Percentiles rank a stretch among this genome's conserved stretches.
phyloP scores from a whole-genome alignment of 495 filamentous ascomycete genomes.

The Tuber microsphaerosporum region DNA sequence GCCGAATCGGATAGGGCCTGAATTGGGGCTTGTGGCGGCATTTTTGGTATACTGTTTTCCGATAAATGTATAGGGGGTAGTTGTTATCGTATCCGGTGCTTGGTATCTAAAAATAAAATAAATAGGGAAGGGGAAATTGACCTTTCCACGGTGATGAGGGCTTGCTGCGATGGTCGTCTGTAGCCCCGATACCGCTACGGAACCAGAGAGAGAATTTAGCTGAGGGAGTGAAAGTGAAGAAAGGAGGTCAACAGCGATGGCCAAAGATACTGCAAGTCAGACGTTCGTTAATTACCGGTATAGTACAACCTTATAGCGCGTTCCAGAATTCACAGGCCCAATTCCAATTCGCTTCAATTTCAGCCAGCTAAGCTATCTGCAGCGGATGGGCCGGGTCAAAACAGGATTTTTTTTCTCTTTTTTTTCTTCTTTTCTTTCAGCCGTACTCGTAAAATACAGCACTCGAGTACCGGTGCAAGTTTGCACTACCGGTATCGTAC shows the following conservation, averaged over 20 bases:
- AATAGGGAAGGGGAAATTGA: neutral
- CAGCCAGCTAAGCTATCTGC: neutral
- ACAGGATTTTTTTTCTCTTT: neutral
- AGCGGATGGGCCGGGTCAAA: neutral
- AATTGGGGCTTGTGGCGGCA: conserved; percentile 22
- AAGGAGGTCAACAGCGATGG: neutral
- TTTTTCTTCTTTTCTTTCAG: neutral
- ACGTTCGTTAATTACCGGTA: neutral
- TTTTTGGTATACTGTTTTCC: conserved; percentile 9
- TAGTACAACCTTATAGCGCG: neutral
- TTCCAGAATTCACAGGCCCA: neutral
- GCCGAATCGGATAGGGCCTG: conserved; percentile 10
- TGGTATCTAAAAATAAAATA: conserved; percentile 5
- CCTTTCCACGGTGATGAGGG: neutral
- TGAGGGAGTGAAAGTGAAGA: neutral
- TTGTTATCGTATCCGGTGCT: neutral
- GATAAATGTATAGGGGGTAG: conserved; percentile 4
- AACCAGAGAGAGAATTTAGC: neutral
- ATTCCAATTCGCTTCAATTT: neutral
- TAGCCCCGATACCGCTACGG: neutral
- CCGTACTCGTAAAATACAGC: neutral
- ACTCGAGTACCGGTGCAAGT: neutral
- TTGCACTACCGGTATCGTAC: neutral
- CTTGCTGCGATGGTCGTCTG: neutral
- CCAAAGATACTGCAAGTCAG: neutral